Conservation (phyloP, 805 yeast species). For the Cyberlindnera bimundalis region DNA sequence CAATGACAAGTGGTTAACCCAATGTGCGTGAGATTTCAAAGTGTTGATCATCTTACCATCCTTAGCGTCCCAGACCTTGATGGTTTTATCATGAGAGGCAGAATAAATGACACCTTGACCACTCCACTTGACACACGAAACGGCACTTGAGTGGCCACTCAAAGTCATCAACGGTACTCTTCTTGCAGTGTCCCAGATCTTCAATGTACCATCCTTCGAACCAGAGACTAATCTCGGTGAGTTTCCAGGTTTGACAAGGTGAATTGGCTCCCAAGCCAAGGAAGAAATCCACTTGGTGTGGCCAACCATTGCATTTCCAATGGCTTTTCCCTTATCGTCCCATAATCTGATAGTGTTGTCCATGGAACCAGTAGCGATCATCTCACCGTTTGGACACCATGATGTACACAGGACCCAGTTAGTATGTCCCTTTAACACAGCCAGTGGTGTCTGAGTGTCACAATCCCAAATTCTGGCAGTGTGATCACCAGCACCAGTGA, state of each 20-base stretch:
- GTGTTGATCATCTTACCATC: conserved; percentile 77
- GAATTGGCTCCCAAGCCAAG: conserved; percentile 92
- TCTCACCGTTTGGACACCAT: conserved; percentile 89
- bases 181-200: conserved; percentile 81
- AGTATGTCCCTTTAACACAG: conserved; percentile 76
- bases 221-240: conserved; percentile 75
- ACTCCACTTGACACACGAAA: conserved; percentile 97
- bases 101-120: conserved; percentile 82
- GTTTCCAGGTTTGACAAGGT: conserved; percentile 63
- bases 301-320: conserved; percentile 74
- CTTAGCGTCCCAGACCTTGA: conserved; percentile 84
- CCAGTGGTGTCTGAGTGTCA: conserved; percentile 86
- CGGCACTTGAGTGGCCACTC: conserved; percentile 85
- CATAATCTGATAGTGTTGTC: conserved; percentile 85
- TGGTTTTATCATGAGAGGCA: conserved; percentile 92
- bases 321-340: conserved; percentile 72
- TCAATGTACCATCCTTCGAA: conserved; percentile 87
- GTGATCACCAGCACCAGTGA: conserved; percentile 94
- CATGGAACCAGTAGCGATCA: conserved; percentile 95
- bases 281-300: conserved; percentile 90
- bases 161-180: conserved; percentile 66
- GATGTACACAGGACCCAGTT: conserved; percentile 93
- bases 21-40: conserved; percentile 88
- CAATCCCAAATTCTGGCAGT: conserved; percentile 98
- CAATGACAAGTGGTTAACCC: conserved; percentile 93